Evolutionary conservation across 1,139 yeast species (phyloP), one percentile per base, ranked within the genome.

Genomic region (Lodderomyces beijingensis): DNA sequence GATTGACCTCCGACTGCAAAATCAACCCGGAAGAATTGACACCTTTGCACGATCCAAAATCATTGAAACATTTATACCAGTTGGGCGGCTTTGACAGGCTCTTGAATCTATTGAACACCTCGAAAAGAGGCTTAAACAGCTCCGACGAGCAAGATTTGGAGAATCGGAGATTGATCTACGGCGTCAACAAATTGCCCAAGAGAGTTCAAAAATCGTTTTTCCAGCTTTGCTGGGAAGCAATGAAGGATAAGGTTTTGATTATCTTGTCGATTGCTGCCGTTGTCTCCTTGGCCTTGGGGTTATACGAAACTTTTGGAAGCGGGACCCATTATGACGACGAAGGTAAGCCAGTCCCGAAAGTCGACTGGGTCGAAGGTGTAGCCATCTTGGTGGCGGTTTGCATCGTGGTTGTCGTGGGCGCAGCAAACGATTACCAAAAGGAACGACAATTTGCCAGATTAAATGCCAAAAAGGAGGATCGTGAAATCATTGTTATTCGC

Each of bases 341-440:
- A 45, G 94, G 95, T 16, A 65, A 74, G 16, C 65, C 75, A 13
- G 53, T 79, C 35, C 96, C 96, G 12, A 76, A 77, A 47, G 91
- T 89, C 17, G 95, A 88, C 52, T 88, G 96, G 96, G 96, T 93
- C 31, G 99, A 91, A 64, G 99, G 99, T 45, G 95, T 89, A 27
- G 98, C 98, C 27, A 93, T 93, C 52, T 74, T 93, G 45, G 85
- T 83, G 13, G 99, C 99, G 12, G 85, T 93, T 18, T 51, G 78
- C 7, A 91, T 93, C 40, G 97, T 93, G 25, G 95, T 93, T 4
- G 45, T 86, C 3, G 98, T 93, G 10, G 95, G 96, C 31, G 94
- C 96, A 2, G 83, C 77, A 13, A 93, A 93, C 57, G 98, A 93
- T 59, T 93, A 85, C 65, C 96, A 91, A 55, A 93, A 93, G 55